Evolutionary conservation across 179 eudicot genomes (phyloP).

Genomic region (Spinacia oleracea): DNA sequence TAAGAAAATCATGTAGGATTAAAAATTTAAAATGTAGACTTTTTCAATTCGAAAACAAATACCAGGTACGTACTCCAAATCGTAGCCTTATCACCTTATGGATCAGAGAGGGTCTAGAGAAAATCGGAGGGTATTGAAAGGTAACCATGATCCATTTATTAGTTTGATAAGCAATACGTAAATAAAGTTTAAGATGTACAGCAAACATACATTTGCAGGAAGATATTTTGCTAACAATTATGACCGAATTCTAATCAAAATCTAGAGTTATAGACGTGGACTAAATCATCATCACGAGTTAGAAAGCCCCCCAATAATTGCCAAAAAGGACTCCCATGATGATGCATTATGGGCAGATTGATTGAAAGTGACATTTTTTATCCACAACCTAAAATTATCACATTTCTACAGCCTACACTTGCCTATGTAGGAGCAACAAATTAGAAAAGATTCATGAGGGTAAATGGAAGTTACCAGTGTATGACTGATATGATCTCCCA

Average conservation of each 20-base stretch:
- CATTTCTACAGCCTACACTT: background rate
- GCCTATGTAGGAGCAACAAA: background rate
- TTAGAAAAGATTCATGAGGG: background rate
- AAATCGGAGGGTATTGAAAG: background rate
- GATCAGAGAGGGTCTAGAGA: background rate
- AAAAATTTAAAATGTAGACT: background rate
- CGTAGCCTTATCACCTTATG: no score
- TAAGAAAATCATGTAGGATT: background rate
- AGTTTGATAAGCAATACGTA: background rate
- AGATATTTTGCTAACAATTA: background rate
- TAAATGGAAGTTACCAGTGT: constrained; percentile 35
- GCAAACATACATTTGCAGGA: background rate
- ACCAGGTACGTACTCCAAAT: background rate
- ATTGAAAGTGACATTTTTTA: background rate
- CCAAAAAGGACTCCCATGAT: background rate
- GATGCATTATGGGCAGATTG: background rate
- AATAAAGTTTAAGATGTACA: background rate
- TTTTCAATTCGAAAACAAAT: background rate
- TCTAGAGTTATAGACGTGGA: constrained; percentile 5
- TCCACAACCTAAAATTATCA: background rate
- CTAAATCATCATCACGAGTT: constrained; percentile 1
- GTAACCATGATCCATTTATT: background rate
- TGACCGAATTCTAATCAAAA: background rate
- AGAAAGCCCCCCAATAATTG: background rate
- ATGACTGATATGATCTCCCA: constrained; percentile 42